These are phyloP conservation scores for Abelmoschus esculentus DNA, from an alignment of 345 rosid species.

Conservation along the genomic window DNA sequence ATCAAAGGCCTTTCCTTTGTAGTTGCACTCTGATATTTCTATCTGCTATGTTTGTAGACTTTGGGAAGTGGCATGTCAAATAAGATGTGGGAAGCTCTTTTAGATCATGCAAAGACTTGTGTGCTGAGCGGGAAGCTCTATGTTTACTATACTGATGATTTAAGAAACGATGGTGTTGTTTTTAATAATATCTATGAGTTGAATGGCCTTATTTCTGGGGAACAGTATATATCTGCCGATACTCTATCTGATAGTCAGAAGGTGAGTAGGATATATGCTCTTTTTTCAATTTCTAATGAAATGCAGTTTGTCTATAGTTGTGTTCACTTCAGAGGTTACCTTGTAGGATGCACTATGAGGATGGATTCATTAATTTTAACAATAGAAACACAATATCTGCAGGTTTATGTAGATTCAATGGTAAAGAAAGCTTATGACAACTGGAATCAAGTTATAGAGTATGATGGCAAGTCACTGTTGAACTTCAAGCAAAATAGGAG, in stretches of 20 bases:
- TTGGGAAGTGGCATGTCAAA: constrained; percentile 99
- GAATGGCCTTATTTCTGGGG: constrained; percentile 80
- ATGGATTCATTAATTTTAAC: constrained; percentile 3
- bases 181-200: constrained; percentile 83
- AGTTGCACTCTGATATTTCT: constrained; percentile 21
- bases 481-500: constrained; percentile 59
- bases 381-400: constrained; percentile 15
- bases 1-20: constrained; percentile 3
- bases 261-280: constrained; percentile 33
- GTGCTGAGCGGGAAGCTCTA: constrained; percentile 72
- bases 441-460: constrained; percentile 77
- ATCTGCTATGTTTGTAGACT: constrained; percentile 39
- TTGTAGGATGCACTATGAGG: background rate
- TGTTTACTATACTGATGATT: constrained; percentile 78
- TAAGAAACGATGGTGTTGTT: constrained; percentile 66
- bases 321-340: background rate
- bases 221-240: constrained; percentile 70
- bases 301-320: background rate
- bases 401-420: constrained; percentile 76
- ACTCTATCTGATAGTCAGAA: constrained; percentile 83
- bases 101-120: constrained; percentile 97
- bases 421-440: constrained; percentile 96
- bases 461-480: constrained; percentile 79
- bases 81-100: constrained; percentile 98
- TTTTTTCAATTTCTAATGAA: background rate